These are phyloP conservation scores for Gillenia trifoliata DNA, from an alignment of 306 rosid genomes.

Conservation along the genomic window DNA sequence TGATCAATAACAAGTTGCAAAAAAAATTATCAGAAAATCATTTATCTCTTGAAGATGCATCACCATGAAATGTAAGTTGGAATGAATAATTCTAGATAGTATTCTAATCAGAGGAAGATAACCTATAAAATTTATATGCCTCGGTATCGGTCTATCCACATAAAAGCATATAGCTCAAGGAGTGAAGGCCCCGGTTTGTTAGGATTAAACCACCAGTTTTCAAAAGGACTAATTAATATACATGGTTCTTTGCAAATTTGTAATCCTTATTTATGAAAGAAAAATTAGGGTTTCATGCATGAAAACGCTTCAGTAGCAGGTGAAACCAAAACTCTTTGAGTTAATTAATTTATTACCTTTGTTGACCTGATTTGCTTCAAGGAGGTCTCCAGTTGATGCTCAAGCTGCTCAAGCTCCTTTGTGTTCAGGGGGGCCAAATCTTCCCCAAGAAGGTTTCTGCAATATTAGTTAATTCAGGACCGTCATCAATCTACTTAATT, in stretches of 20 bases:
- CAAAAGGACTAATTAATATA: too few species aligned
- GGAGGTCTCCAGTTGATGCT: constrained; percentile 68
- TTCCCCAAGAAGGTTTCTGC: constrained; percentile 82
- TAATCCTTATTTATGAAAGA: too few species aligned
- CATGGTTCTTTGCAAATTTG: too few species aligned
- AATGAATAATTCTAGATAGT: neutral
- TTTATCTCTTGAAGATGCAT: neutral
- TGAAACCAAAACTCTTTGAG: neutral
- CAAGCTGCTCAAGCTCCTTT: constrained; percentile 63
- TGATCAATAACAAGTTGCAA: constrained; percentile 22
- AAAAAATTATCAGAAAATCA: neutral
- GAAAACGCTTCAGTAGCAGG: neutral
- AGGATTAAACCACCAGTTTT: neutral
- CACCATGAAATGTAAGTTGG: neutral
- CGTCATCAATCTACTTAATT: neutral
- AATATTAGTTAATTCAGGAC: neutral
- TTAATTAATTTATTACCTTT: constrained; percentile 45
- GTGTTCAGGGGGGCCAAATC: constrained; percentile 63
- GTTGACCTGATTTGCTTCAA: constrained; percentile 68
- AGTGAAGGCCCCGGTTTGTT: neutral
- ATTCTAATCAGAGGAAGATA: neutral
- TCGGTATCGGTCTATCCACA: neutral
- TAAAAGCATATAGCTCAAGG: neutral
- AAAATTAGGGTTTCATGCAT: too few species aligned
- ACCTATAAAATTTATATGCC: neutral